Evolutionary conservation across 371 early-diverging fungal genomes (phyloP).

Genomic region (Circinella minor): DNA sequence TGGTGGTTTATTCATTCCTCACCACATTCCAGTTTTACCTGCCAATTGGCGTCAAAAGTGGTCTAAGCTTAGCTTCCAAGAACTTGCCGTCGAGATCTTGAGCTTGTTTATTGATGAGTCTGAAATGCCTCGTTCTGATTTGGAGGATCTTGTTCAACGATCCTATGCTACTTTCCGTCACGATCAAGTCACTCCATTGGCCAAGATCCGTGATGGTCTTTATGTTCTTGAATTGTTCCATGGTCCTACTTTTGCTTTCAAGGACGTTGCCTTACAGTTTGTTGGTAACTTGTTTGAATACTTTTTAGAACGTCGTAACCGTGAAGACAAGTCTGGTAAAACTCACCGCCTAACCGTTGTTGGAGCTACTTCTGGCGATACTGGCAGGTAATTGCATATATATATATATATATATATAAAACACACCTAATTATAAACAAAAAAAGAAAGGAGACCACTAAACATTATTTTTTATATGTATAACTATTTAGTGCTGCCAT

Average conservation of each 20-base stretch:
- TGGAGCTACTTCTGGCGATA: constrained; percentile 98
- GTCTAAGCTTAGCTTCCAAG: constrained; percentile 76
- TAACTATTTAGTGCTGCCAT: constrained; percentile 86
- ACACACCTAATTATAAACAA: background rate
- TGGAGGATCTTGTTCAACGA: constrained; percentile 66
- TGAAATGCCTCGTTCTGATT: constrained; percentile 81
- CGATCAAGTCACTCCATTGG: constrained; percentile 81
- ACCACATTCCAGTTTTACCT: constrained; percentile 77
- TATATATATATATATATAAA: no score
- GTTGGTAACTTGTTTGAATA: constrained; percentile 97
- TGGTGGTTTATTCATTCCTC: constrained; percentile 95
- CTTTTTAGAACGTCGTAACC: constrained; percentile 86
- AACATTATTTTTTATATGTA: constrained; percentile 11
- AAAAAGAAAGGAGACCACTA: constrained; percentile 5
- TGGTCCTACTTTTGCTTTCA: constrained; percentile 98
- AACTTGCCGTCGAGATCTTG: constrained; percentile 86
- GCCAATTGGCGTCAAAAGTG: constrained; percentile 66
- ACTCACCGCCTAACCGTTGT: constrained; percentile 85
- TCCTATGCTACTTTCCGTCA: constrained; percentile 85
- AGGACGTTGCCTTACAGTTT: constrained; percentile 97
- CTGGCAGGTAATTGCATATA: constrained; percentile 70
- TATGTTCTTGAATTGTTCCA: constrained; percentile 94
- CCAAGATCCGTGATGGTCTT: constrained; percentile 68
- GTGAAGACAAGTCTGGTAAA: constrained; percentile 44
- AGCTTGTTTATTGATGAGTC: constrained; percentile 78